A percentile compares a stretch with the other conserved stretches of the same genome.
phyloP scores from a whole-genome alignment of 1,284 basidiomycete genomes.

The Sanghuangporus baumii region DNA sequence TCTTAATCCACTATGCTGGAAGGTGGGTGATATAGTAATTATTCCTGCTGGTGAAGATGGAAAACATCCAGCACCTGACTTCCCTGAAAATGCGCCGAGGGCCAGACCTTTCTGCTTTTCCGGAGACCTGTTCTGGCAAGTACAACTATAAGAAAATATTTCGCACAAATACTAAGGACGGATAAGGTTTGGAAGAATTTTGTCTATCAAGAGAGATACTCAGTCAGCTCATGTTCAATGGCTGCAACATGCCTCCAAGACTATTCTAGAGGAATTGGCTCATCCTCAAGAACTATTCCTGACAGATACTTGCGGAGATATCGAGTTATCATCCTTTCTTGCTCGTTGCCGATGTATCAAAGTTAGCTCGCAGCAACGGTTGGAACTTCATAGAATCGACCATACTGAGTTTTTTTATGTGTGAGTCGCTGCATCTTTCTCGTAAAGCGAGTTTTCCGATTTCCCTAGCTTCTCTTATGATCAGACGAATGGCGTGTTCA shows the following conservation, averaged over 20 bases:
- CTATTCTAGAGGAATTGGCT: constrained; percentile 49
- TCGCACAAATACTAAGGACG: not conserved
- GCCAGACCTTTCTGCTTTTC: constrained; percentile 36
- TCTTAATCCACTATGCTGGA: constrained; percentile 24
- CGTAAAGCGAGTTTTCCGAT: constrained; percentile 12
- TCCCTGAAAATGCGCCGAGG: constrained; percentile 24
- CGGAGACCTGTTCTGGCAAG: constrained; percentile 58
- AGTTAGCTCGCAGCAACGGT: constrained; percentile 6
- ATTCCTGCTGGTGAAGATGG: constrained; percentile 33
- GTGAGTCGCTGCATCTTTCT: constrained; percentile 30
- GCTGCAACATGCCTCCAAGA: constrained; percentile 60
- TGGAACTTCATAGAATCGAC: constrained; percentile 22
- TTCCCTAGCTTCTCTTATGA: constrained; percentile 25
- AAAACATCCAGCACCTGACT: constrained; percentile 22
- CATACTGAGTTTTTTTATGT: constrained; percentile 50
- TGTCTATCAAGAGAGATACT: constrained; percentile 41
- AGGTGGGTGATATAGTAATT: constrained; percentile 57
- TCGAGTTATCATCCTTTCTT: constrained; percentile 34
- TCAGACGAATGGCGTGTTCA: constrained; percentile 27
- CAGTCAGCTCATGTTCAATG: constrained; percentile 57
- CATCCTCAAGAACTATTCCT: constrained; percentile 62
- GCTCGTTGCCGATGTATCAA: constrained; percentile 9
- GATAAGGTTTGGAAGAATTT: constrained; percentile 59
- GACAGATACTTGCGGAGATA: constrained; percentile 44
- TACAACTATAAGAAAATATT: not conserved